These are phyloP conservation scores for Auriscalpium vulgare DNA, from an alignment of 768 basidiomycete genomes.

Conservation along the genomic window DNA sequence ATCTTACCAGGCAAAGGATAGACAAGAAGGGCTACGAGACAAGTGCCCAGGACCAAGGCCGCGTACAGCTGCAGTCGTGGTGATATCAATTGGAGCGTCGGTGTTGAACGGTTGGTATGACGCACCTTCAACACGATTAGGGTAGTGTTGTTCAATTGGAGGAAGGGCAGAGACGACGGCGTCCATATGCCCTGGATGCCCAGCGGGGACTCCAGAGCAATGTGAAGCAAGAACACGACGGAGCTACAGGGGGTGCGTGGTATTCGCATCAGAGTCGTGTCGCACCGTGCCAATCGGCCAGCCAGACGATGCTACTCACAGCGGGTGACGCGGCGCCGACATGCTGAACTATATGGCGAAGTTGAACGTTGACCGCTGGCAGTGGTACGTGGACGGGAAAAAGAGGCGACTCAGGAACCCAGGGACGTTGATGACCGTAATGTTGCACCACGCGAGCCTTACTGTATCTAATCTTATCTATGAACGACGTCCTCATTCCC, in stretches of 20 bases:
- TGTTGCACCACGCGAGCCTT: no score
- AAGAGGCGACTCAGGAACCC: no score
- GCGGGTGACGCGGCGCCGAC: no score
- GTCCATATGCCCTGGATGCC: slow-evolving; percentile 70
- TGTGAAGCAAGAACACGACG: slow-evolving; percentile 67
- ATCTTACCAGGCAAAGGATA: slow-evolving; percentile 64
- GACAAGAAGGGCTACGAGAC: slow-evolving; percentile 53
- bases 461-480: no score
- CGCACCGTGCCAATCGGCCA: no score
- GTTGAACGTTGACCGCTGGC: no score
- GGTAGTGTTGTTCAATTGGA: slow-evolving; percentile 79
- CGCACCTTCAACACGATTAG: slow-evolving; percentile 69
- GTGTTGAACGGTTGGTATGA: background rate
- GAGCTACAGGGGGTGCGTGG: slow-evolving; percentile 33
- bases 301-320: no score
- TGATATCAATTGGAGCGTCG: background rate
- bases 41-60: slow-evolving; percentile 51
- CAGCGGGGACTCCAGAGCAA: slow-evolving; percentile 71
- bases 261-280: background rate
- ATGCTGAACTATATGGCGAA: no score
- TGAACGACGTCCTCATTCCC: no score
- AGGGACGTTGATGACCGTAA: no score
- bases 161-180: slow-evolving; percentile 56
- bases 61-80: slow-evolving; percentile 51
- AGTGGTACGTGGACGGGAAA: no score